Evolutionary conservation across 768 basidiomycete species (phyloP).

Genomic region (Xanthoconium stramineum): DNA sequence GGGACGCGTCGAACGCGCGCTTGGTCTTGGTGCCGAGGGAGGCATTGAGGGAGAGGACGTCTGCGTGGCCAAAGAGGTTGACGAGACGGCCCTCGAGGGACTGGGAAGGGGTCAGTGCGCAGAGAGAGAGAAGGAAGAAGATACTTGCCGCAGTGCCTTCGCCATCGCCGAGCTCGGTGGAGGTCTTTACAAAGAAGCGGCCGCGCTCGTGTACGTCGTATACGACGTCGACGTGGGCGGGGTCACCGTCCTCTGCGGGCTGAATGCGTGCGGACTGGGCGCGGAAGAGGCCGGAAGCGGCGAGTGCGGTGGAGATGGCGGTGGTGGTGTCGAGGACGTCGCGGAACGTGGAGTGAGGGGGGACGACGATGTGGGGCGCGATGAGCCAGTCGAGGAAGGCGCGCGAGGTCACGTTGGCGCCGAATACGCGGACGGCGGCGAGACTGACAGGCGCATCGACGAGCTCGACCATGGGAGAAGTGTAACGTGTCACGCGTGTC

Average conservation of each 20-base stretch:
- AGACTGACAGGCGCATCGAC: slow-evolving; percentile 64
- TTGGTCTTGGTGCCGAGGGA: slow-evolving; percentile 86
- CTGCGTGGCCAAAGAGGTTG: slow-evolving; percentile 90
- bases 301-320: slow-evolving; percentile 59
- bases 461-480: slow-evolving; percentile 23
- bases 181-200: slow-evolving; percentile 71
- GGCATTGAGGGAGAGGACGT: slow-evolving; percentile 78
- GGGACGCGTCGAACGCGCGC: slow-evolving; percentile 71
- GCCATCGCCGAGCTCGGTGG: slow-evolving; percentile 90
- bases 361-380: slow-evolving; percentile 51
- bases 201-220: slow-evolving; percentile 76
- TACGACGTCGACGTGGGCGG: slow-evolving; percentile 74
- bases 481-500: slow-evolving; percentile 19
- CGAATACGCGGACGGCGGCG: slow-evolving; percentile 77
- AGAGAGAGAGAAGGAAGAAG: background rate
- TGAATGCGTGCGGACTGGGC: slow-evolving; percentile 64
- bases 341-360: slow-evolving; percentile 42
- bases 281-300: slow-evolving; percentile 76
- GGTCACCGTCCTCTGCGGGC: slow-evolving; percentile 47
- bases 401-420: slow-evolving; percentile 67
- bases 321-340: slow-evolving; percentile 70
- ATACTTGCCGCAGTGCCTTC: slow-evolving; percentile 87
- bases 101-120: slow-evolving; percentile 33
- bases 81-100: slow-evolving; percentile 77
- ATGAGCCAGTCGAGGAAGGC: slow-evolving; percentile 82